Conservation (phyloP, 2,329 filamentous ascomycete species). For the Neonectria magnoliae region DNA sequence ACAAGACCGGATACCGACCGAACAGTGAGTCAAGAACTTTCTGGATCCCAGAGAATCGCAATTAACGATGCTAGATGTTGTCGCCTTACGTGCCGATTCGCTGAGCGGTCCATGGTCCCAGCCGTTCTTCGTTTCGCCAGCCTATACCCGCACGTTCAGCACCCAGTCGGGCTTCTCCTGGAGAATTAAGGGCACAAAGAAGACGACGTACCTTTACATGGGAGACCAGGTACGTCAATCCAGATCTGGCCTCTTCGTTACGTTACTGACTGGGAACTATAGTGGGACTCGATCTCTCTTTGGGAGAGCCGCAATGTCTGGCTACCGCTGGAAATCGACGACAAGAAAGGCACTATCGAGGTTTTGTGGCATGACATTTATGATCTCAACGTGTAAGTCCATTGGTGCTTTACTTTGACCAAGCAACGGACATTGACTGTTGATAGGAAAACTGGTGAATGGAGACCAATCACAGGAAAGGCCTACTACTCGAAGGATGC, state of each 20-base stretch:
- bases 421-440: neutral
- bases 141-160: conserved; percentile 62
- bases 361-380: conserved; percentile 65
- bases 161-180: conserved; percentile 62
- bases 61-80: conserved; percentile 51
- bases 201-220: conserved; percentile 61
- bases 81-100: conserved; percentile 62
- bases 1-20: conserved; percentile 71
- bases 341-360: conserved; percentile 57
- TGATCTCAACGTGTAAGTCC: conserved; percentile 59
- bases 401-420: neutral
- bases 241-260: fast-evolving
- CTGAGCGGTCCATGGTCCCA: conserved; percentile 62
- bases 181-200: conserved; percentile 55
- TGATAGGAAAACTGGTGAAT: conserved; percentile 56
- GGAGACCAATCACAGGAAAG: conserved; percentile 56
- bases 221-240: conserved; percentile 50
- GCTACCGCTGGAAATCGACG: conserved; percentile 63
- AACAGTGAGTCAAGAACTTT: conserved; percentile 52
- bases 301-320: conserved; percentile 67
- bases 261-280: neutral
- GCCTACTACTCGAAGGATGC: conserved; percentile 58
- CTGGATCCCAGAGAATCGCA: fast-evolving
- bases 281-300: conserved; percentile 62
- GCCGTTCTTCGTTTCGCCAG: conserved; percentile 58